These are phyloP conservation scores for Chalciporus sp. DNA, from an alignment of 1,284 basidiomycete genomes.

Conservation along the genomic window DNA sequence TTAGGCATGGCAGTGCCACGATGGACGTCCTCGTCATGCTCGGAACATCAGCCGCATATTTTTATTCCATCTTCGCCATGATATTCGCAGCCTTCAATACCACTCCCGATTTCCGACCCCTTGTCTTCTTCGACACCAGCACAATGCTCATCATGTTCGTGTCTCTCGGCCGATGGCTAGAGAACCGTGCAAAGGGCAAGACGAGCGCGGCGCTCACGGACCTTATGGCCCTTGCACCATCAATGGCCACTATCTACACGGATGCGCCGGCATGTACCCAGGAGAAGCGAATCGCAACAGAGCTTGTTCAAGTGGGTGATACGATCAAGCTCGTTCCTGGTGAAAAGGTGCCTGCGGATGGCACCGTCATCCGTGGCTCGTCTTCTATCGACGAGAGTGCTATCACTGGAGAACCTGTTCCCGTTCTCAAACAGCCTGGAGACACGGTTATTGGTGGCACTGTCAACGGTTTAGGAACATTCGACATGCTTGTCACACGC, in stretches of 20 bases:
- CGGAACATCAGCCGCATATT: constrained; percentile 92
- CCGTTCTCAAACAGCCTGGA: constrained; percentile 82
- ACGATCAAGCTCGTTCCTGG: constrained; percentile 94
- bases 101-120: constrained; percentile 72
- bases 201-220: constrained; percentile 96
- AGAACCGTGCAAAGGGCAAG: constrained; percentile 96
- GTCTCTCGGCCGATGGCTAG: constrained; percentile 92
- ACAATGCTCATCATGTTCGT: constrained; percentile 99
- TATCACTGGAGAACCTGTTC: constrained; percentile 95
- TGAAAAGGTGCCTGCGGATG: constrained; percentile 96
- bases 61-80: constrained; percentile 83
- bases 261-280: constrained; percentile 75
- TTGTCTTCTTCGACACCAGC: constrained; percentile 97
- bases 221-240: constrained; percentile 92
- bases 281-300: constrained; percentile 91
- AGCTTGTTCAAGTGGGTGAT: constrained; percentile 94
- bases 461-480: constrained; percentile 93
- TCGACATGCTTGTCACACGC: constrained; percentile 94
- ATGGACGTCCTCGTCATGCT: constrained; percentile 98
- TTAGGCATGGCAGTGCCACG: constrained; percentile 89
- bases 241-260: constrained; percentile 94
- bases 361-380: constrained; percentile 83
- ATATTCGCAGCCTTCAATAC: constrained; percentile 66
- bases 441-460: constrained; percentile 95
- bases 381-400: constrained; percentile 96